Percentiles rank a stretch among this genome's conserved stretches.
Conservation (phyloP, 768 basidiomycete species). For the Tulasnella sp. region DNA sequence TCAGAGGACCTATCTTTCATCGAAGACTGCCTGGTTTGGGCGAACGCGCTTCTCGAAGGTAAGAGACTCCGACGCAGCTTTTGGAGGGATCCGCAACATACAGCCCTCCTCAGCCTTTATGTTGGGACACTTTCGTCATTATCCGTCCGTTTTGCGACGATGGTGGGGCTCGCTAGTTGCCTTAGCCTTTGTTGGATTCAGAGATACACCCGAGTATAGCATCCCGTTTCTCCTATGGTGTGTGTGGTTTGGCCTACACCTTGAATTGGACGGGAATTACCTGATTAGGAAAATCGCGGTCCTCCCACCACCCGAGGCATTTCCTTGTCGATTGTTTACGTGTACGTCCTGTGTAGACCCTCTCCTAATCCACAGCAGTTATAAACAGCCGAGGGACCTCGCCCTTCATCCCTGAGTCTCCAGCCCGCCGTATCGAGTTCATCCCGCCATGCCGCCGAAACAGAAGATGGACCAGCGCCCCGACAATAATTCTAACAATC, state of each 20-base stretch:
- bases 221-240: neutral
- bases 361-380: neutral
- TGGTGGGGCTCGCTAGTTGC: neutral
- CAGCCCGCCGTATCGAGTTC: neutral
- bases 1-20: neutral
- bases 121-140: too few relatives aligned
- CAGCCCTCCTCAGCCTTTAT: neutral
- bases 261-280: neutral
- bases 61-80: neutral
- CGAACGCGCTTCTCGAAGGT: neutral
- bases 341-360: neutral
- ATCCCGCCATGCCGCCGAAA: neutral
- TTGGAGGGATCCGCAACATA: neutral
- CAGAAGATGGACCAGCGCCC: neutral
- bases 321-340: neutral
- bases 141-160: neutral
- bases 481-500: neutral
- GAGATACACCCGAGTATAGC: neutral
- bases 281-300: neutral
- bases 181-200: neutral
- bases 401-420: neutral
- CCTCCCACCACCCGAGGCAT: neutral
- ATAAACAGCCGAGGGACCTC: neutral
- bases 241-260: neutral
- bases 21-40: neutral